phyloP scores from a whole-genome alignment of 495 filamentous ascomycete species.

The Aspergillus steynii region DNA sequence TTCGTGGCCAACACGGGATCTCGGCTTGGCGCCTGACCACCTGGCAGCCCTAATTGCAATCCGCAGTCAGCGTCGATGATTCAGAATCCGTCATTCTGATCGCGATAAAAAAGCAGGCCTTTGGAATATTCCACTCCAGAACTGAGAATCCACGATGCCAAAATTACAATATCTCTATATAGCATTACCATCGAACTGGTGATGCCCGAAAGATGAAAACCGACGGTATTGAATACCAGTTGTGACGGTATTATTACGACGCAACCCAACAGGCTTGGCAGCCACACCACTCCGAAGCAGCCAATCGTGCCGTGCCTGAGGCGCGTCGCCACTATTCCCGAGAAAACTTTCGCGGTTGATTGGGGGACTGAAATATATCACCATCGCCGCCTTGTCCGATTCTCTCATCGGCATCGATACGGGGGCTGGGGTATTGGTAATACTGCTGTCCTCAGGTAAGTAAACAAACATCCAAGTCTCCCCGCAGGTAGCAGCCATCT shows the following conservation, averaged over 20 bases:
- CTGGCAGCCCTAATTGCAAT: constrained; percentile 7
- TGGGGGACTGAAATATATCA: too few species aligned
- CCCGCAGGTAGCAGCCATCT: too few species aligned
- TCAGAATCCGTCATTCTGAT: not conserved
- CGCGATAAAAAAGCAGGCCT: not conserved
- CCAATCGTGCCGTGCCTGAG: constrained; percentile 10
- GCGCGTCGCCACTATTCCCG: too few species aligned
- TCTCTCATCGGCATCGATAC: too few species aligned
- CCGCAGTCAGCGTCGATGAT: not conserved
- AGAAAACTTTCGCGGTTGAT: too few species aligned
- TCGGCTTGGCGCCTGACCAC: not conserved
- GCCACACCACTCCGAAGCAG: constrained; percentile 6
- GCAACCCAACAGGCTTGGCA: not conserved
- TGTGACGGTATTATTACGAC: not conserved
- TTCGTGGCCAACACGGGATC: constrained; percentile 10
- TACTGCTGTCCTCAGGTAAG: too few species aligned
- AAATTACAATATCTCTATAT: not conserved
- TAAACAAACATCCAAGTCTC: too few species aligned
- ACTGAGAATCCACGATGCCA: not conserved
- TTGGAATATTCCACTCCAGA: not conserved
- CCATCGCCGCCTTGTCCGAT: too few species aligned
- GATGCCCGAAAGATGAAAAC: not conserved
- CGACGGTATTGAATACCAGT: not conserved
- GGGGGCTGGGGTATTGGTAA: too few species aligned
- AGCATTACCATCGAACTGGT: not conserved